These are phyloP conservation scores for Boechera stricta DNA, from an alignment of 345 rosid species.

Conservation along the genomic window DNA sequence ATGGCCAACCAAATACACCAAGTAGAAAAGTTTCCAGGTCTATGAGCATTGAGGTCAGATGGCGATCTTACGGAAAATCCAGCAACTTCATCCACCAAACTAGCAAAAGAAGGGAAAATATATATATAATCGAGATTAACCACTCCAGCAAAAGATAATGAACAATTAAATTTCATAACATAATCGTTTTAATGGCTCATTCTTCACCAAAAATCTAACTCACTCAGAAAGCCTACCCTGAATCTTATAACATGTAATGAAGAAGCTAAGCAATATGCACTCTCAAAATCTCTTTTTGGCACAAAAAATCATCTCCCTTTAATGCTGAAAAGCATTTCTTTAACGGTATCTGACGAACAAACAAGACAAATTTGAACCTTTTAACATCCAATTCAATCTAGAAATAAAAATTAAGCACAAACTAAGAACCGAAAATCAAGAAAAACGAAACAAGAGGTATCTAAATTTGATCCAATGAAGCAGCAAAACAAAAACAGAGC, in stretches of 20 bases:
- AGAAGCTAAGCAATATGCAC: not conserved
- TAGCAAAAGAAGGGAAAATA: conserved; percentile 24
- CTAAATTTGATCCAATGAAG: conserved; percentile 28
- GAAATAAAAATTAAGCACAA: too few species aligned
- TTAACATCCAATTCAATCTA: not conserved
- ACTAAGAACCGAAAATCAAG: not conserved
- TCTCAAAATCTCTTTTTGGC: not conserved
- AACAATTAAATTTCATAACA: not conserved
- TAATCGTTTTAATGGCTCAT: not conserved
- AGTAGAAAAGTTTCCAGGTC: conserved; percentile 33
- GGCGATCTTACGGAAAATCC: conserved; percentile 37
- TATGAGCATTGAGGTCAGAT: conserved; percentile 39
- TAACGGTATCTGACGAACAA: conserved; percentile 23
- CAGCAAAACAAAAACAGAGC: conserved; percentile 4
- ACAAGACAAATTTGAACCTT: not conserved
- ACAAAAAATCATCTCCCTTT: not conserved
- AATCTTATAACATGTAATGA: conserved; percentile 8
- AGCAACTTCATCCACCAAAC: conserved; percentile 42
- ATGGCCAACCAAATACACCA: conserved; percentile 21
- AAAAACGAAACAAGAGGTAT: conserved; percentile 5
- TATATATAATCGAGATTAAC: not conserved
- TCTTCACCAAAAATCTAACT: not conserved
- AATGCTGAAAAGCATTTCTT: not conserved
- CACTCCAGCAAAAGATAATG: conserved; percentile 13
- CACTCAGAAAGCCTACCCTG: conserved; percentile 12